Conservation (phyloP, 2,329 filamentous ascomycete genomes). For the Pyrenochaeta sp. region DNA sequence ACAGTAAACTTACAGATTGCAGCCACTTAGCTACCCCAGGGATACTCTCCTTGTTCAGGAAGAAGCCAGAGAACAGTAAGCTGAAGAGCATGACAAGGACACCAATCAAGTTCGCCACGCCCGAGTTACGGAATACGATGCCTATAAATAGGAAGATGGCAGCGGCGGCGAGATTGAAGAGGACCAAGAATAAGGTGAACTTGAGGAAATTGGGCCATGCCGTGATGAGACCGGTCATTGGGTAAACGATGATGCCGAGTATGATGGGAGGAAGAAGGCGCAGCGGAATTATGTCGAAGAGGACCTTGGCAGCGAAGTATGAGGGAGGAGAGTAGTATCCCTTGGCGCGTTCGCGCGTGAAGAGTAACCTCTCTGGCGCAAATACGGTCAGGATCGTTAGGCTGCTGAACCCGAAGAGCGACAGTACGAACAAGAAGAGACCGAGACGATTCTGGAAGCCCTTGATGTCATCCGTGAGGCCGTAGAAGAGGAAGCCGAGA, state of each 20-base stretch:
- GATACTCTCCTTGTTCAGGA: conserved; percentile 94
- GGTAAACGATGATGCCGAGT: conserved; percentile 95
- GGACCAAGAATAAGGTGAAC: conserved; percentile 88
- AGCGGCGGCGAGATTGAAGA: conserved; percentile 95
- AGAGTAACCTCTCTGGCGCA: conserved; percentile 86
- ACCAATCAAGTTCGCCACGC: conserved; percentile 92
- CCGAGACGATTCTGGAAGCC: conserved; percentile 98
- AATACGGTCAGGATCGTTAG: conserved; percentile 94
- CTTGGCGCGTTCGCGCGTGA: conserved; percentile 92
- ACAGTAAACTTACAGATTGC: conserved; percentile 69
- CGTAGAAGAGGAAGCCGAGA: conserved; percentile 95
- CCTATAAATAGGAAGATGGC: conserved; percentile 96
- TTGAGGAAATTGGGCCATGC: conserved; percentile 85
- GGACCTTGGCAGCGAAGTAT: conserved; percentile 94
- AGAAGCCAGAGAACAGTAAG: conserved; percentile 88
- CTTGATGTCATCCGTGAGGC: conserved; percentile 91
- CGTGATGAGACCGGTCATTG: conserved; percentile 92
- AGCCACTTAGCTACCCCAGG: conserved; percentile 87
- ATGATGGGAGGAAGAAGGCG: conserved; percentile 92
- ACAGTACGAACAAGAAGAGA: conserved; percentile 96
- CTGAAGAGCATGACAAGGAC: conserved; percentile 98
- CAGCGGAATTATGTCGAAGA: conserved; percentile 97
- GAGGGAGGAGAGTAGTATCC: conserved; percentile 95
- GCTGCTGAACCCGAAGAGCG: conserved; percentile 96
- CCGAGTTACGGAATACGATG: conserved; percentile 89